phyloP scores from a whole-genome alignment of 192 early-diverging fungal genomes.

The Backusella psychrophila region DNA sequence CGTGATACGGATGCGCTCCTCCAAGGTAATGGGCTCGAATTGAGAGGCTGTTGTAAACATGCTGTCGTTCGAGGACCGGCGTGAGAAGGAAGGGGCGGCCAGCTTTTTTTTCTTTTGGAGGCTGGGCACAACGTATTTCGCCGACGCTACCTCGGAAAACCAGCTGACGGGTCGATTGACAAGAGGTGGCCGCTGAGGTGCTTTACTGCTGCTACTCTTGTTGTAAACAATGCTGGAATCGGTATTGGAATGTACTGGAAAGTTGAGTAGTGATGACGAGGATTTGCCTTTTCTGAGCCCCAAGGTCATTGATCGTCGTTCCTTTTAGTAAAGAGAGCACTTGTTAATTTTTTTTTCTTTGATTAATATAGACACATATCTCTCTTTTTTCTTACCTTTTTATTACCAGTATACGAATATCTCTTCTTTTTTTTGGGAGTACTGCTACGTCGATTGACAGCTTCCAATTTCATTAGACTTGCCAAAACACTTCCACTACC shows the following conservation, averaged over 20 bases:
- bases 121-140: slow-evolving; percentile 21
- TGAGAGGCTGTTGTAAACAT: slow-evolving; percentile 30
- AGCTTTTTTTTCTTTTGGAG: slow-evolving; percentile 19
- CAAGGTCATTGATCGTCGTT: not conserved
- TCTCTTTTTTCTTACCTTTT: not conserved
- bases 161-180: slow-evolving; percentile 24
- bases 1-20: slow-evolving; percentile 48
- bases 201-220: not conserved
- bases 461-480: slow-evolving; percentile 28
- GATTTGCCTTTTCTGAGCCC: not conserved
- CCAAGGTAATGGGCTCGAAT: slow-evolving; percentile 34
- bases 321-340: not conserved
- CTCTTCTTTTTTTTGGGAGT: slow-evolving; percentile 5
- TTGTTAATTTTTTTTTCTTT: too few species aligned
- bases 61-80: slow-evolving; percentile 24
- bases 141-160: slow-evolving; percentile 11
- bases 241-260: not conserved
- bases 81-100: slow-evolving; percentile 9
- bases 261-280: not conserved
- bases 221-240: not conserved
- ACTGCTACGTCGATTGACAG: slow-evolving; percentile 7
- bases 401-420: not conserved
- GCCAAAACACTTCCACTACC: slow-evolving; percentile 25
- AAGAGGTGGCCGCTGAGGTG: not conserved
- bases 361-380: not conserved